These are phyloP conservation scores for Eleusine coracana DNA, from an alignment of 176 grass and related monocot species.

Conservation along the genomic window DNA sequence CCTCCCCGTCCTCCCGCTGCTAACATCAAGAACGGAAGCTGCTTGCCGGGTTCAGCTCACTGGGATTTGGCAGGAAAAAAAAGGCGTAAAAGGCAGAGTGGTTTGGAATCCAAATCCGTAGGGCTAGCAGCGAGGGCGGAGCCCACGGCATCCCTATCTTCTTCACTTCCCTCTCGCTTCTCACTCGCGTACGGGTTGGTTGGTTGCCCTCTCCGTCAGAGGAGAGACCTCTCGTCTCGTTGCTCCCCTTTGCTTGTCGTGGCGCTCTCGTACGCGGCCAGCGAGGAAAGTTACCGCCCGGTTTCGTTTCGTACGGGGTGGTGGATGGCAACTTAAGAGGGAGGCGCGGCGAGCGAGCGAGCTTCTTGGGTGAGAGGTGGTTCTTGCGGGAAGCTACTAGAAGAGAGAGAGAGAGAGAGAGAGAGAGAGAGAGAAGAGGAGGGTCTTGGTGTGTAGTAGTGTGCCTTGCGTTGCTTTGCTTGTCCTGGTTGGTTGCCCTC, in stretches of 20 bases:
- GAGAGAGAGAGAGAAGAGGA: background rate
- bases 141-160: constrained; percentile 44
- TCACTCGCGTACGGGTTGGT: background rate
- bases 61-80: background rate
- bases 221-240: background rate
- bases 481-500: constrained; percentile 30
- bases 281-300: constrained; percentile 16
- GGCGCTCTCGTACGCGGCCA: constrained; percentile 42
- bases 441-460: background rate
- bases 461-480: background rate
- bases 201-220: constrained; percentile 28
- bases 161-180: background rate
- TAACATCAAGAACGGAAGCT: constrained; percentile 13
- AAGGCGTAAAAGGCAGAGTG: background rate
- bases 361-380: background rate
- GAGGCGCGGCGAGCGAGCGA: constrained; percentile 4
- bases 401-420: background rate
- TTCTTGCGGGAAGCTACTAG: constrained; percentile 39
- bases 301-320: constrained; percentile 27
- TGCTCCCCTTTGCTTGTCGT: constrained; percentile 16
- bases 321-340: constrained; percentile 10
- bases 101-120: constrained; percentile 20
- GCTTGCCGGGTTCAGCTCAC: background rate
- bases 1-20: background rate
- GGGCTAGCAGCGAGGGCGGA: background rate